phyloP scores from a whole-genome alignment of 2,329 filamentous ascomycete genomes.

The Penicillium paneum region DNA sequence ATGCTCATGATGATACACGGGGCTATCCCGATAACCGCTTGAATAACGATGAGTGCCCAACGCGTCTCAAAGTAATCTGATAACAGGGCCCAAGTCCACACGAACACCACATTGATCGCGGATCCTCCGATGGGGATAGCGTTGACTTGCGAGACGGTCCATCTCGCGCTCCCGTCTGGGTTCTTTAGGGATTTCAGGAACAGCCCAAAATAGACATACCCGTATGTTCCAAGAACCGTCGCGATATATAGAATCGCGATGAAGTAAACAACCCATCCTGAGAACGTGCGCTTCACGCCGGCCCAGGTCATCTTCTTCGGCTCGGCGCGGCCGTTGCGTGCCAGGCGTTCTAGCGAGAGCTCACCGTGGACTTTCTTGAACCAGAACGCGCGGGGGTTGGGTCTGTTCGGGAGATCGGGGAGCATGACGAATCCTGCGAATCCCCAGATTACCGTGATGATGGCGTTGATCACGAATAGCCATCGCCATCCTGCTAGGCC shows the following conservation, averaged over 20 bases:
- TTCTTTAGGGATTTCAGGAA: slow-evolving; percentile 25
- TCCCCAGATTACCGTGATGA: slow-evolving; percentile 40
- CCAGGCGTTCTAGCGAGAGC: slow-evolving; percentile 45
- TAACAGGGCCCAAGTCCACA: slow-evolving; percentile 55
- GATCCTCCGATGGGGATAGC: slow-evolving; percentile 50
- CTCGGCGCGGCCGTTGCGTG: slow-evolving; percentile 46
- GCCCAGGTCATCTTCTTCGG: slow-evolving; percentile 47
- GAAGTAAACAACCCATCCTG: slow-evolving; percentile 47
- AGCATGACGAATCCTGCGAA: slow-evolving; percentile 36
- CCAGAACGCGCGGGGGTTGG: slow-evolving; percentile 36
- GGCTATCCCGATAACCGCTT: slow-evolving; percentile 49
- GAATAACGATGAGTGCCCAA: slow-evolving; percentile 51
- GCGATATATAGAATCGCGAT: slow-evolving; percentile 47
- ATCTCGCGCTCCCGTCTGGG: slow-evolving; percentile 43
- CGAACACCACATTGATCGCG: slow-evolving; percentile 51
- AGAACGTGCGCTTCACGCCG: slow-evolving; percentile 45
- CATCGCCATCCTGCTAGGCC: slow-evolving; percentile 38
- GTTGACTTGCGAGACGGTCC: slow-evolving; percentile 48
- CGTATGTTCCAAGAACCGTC: slow-evolving; percentile 48
- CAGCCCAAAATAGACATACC: slow-evolving; percentile 36
- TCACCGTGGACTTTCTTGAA: slow-evolving; percentile 44
- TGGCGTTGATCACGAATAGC: slow-evolving; percentile 40
- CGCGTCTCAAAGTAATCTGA: slow-evolving; percentile 51
- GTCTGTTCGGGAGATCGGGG: slow-evolving; percentile 39
- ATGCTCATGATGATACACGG: slow-evolving; percentile 53